phyloP scores from a whole-genome alignment of 768 basidiomycete genomes.

The Plicaturopsis crispa region DNA sequence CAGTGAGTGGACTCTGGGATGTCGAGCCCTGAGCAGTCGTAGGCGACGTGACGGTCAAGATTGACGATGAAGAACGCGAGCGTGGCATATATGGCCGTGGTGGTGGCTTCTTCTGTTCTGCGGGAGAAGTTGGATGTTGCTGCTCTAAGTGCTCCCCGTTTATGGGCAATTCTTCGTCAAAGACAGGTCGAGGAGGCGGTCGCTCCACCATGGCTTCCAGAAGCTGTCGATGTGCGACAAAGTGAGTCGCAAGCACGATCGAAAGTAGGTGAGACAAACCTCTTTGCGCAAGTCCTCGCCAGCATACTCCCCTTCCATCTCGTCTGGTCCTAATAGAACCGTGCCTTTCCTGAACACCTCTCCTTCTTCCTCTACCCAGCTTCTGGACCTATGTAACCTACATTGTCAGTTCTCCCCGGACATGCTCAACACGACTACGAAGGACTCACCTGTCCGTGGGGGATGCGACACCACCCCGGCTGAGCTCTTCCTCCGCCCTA shows the following conservation, averaged over 20 bases:
- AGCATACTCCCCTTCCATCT: constrained; percentile 85
- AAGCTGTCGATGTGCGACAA: constrained; percentile 35
- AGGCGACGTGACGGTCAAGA: no score
- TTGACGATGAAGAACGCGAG: constrained; percentile 43
- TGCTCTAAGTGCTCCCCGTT: no score
- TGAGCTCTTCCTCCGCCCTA: neutral
- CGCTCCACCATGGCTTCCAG: constrained; percentile 84
- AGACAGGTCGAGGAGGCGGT: constrained; percentile 66
- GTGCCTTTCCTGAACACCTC: constrained; percentile 93
- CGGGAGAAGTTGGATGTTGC: constrained; percentile 1
- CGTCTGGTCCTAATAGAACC: constrained; percentile 70
- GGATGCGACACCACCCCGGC: neutral
- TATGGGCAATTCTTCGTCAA: no score
- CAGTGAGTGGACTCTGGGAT: no score
- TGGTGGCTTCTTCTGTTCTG: constrained; percentile 30
- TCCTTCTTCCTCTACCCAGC: constrained; percentile 90
- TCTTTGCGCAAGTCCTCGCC: constrained; percentile 85
- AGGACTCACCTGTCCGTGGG: neutral
- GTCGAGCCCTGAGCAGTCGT: no score
- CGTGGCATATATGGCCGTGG: constrained; percentile 59
- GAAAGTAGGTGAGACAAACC: constrained; percentile 28
- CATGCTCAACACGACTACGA: no score
- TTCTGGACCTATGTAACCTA: constrained; percentile 44
- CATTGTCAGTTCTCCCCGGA: no score
- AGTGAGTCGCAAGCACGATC: neutral